Evolutionary conservation across 225 moss, liverwort and hornwort species (phyloP).

Genomic region (Sphagnum contortum): DNA sequence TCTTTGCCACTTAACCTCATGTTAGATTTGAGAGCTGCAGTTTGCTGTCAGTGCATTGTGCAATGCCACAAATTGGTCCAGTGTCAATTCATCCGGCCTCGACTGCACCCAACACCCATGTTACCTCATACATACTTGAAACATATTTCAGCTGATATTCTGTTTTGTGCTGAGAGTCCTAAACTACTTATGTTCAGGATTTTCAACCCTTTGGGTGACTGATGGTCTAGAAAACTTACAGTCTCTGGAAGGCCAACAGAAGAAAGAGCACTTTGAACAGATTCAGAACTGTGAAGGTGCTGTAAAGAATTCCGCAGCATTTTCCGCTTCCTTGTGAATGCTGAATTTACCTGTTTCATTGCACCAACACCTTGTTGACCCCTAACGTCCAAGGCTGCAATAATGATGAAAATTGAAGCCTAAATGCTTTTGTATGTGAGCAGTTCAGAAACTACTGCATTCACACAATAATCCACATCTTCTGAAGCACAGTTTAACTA

Average conservation of each 20-base stretch:
- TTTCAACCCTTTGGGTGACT: too few species aligned
- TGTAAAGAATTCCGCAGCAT: constrained; percentile 90
- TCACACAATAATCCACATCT: too few species aligned
- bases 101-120: constrained; percentile 33
- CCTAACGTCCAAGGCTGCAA: neutral
- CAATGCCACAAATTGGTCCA: constrained; percentile 78
- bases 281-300: constrained; percentile 58
- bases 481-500: too few species aligned
- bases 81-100: constrained; percentile 73
- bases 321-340: constrained; percentile 91
- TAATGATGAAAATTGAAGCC: neutral
- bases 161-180: too few species aligned
- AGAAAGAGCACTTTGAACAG: constrained; percentile 56
- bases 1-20: neutral
- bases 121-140: too few species aligned
- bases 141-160: too few species aligned
- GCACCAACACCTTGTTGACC: neutral
- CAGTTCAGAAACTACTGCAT: too few species aligned
- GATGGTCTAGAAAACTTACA: constrained; percentile 21
- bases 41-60: constrained; percentile 38
- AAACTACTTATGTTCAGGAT: too few species aligned
- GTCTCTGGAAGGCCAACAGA: constrained; percentile 62
- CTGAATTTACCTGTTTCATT: constrained; percentile 52
- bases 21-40: neutral
- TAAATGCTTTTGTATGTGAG: too few species aligned